These are phyloP conservation scores for Sordariomycetes sp. DNA, from an alignment of 2,329 filamentous ascomycete genomes.

Conservation along the genomic window DNA sequence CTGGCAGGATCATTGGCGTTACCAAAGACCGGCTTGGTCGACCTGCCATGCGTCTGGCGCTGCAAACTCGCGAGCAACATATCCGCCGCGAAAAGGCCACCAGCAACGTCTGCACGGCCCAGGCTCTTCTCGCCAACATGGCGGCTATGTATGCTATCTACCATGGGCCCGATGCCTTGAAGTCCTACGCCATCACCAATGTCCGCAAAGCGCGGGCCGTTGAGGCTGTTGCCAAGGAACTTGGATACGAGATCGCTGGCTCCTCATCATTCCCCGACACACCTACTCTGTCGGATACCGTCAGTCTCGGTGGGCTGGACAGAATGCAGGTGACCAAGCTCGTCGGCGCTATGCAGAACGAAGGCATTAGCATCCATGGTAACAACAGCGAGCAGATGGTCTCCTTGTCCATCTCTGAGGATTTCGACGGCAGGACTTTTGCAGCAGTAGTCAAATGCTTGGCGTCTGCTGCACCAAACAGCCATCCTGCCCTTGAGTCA, in stretches of 20 bases:
- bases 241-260: conserved; percentile 44
- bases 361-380: conserved; percentile 13
- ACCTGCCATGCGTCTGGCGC: conserved; percentile 69
- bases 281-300: conserved; percentile 65
- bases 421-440: conserved; percentile 12
- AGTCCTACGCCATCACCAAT: conserved; percentile 71
- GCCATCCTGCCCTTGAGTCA: too few species aligned
- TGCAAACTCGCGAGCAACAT: conserved; percentile 93
- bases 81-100: conserved; percentile 95
- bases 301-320: too few species aligned
- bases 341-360: neutral
- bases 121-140: conserved; percentile 92
- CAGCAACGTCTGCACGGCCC: conserved; percentile 94
- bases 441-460: conserved; percentile 13
- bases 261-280: conserved; percentile 12
- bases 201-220: conserved; percentile 53
- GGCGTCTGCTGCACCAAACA: conserved; percentile 7
- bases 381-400: conserved; percentile 16
- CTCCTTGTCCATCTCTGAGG: conserved; percentile 20
- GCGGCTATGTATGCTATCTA: conserved; percentile 91
- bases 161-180: conserved; percentile 78
- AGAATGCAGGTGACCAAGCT: conserved; percentile 23
- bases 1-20: conserved; percentile 80
- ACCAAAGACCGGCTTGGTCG: conserved; percentile 85
- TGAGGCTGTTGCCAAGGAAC: conserved; percentile 52